Conservation (phyloP, 371 early-diverging fungal genomes). For the Caulochytrium protostelioides region DNA sequence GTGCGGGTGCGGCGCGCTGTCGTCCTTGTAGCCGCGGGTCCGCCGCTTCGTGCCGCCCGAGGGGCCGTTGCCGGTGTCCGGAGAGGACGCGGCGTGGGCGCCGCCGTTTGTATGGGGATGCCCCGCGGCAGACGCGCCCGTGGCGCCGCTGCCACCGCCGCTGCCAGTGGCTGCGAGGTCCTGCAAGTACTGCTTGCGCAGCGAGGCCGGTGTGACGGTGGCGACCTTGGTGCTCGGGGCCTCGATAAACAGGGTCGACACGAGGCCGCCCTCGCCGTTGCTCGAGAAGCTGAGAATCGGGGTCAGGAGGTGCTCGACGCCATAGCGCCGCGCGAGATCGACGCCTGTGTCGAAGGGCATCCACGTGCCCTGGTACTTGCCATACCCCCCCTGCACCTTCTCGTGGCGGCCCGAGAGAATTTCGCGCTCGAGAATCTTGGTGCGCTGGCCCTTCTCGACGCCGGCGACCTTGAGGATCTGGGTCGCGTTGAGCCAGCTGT, state of each 20-base stretch:
- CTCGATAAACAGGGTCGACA: too few relatives aligned
- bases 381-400: slow-evolving; percentile 87
- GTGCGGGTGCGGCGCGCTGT: not conserved
- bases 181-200: too few relatives aligned
- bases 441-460: slow-evolving; percentile 67
- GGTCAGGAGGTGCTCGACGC: slow-evolving; percentile 11
- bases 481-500: slow-evolving; percentile 77
- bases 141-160: too few relatives aligned
- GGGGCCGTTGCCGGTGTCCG: not conserved
- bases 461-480: slow-evolving; percentile 85
- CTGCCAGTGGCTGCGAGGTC: too few relatives aligned
- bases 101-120: not conserved
- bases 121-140: not conserved
- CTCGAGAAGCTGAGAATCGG: too few relatives aligned
- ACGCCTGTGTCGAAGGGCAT: slow-evolving; percentile 64
- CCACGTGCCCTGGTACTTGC: slow-evolving; percentile 86
- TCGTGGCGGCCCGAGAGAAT: slow-evolving; percentile 58
- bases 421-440: slow-evolving; percentile 70
- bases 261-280: too few relatives aligned
- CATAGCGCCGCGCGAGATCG: slow-evolving; percentile 31
- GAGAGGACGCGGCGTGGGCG: not conserved
- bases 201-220: too few relatives aligned
- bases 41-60: not conserved
- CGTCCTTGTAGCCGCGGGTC: not conserved
- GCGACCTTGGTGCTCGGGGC: slow-evolving; percentile 5